Evolutionary conservation across 768 basidiomycete species (phyloP).

Genomic region (Leccinum olivaceopallidum): DNA sequence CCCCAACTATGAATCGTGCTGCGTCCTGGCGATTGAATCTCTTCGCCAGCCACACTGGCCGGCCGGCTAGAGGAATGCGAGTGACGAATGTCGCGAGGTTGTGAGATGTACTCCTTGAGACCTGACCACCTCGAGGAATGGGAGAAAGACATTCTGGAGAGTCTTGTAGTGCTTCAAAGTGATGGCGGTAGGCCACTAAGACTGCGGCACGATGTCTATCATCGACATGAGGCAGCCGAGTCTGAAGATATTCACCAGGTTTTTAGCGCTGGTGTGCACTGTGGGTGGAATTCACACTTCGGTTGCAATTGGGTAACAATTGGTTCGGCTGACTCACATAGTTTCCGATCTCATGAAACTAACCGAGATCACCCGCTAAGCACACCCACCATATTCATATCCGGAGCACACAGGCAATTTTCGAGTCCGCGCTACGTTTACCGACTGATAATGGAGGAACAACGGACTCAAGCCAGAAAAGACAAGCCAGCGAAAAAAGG

Average conservation of each 20-base stretch:
- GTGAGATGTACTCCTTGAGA: slow-evolving; percentile 52
- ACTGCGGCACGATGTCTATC: slow-evolving; percentile 10
- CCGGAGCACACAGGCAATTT: slow-evolving; percentile 1
- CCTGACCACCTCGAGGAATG: slow-evolving; percentile 35
- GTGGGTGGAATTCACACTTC: not conserved
- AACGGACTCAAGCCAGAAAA: slow-evolving; percentile 4
- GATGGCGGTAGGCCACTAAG: not conserved
- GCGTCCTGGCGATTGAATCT: slow-evolving; percentile 21
- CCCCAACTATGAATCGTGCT: slow-evolving; percentile 48
- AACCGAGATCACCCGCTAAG: not conserved
- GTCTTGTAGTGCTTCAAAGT: slow-evolving; percentile 9
- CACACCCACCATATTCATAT: not conserved
- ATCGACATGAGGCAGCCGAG: slow-evolving; percentile 5
- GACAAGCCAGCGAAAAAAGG: slow-evolving; percentile 11
- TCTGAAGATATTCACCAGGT: not conserved
- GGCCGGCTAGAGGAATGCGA: slow-evolving; percentile 22
- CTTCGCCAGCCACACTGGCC: slow-evolving; percentile 19
- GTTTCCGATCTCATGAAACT: not conserved
- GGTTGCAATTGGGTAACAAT: slow-evolving; percentile 4
- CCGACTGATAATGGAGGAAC: slow-evolving; percentile 12
- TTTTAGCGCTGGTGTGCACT: not conserved
- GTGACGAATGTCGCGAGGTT: slow-evolving; percentile 39
- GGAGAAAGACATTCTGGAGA: slow-evolving; percentile 27
- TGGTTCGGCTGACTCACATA: too few relatives aligned
- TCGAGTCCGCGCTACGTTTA: slow-evolving; percentile 2